These are phyloP conservation scores for Aspergillus nanangensis DNA, from an alignment of 495 filamentous ascomycete genomes.

Conservation along the genomic window DNA sequence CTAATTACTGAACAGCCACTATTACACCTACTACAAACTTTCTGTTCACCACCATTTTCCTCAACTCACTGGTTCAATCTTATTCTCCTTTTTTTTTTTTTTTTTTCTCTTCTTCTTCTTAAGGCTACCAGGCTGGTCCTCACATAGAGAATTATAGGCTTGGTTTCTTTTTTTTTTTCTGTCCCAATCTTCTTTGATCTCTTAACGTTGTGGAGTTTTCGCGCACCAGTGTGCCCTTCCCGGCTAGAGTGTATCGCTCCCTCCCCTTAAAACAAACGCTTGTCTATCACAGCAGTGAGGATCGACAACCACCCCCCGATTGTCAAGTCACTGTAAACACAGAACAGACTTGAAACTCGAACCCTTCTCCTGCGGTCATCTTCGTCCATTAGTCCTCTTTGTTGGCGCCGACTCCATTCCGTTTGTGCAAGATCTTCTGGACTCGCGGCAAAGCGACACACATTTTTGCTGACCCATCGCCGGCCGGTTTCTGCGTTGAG, in stretches of 20 bases:
- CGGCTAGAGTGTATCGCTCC: constrained; percentile 20
- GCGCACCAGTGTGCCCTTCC: constrained; percentile 18
- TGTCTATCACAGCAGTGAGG: constrained; percentile 9
- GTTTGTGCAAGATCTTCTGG: neutral
- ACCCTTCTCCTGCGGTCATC: too few relatives aligned
- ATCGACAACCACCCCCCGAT: constrained; percentile 11
- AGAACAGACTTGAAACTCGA: too few relatives aligned
- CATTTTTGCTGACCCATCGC: constrained; percentile 22
- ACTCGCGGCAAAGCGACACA: constrained; percentile 7
- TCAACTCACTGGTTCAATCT: constrained; percentile 1
- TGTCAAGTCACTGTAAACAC: constrained; percentile 6
- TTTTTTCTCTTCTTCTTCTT: constrained; percentile 5
- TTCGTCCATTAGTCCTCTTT: too few relatives aligned
- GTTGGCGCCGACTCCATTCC: neutral
- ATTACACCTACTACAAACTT: too few relatives aligned
- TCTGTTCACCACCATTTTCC: too few relatives aligned
- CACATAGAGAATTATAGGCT: neutral
- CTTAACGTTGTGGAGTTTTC: too few relatives aligned
- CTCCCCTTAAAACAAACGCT: constrained; percentile 20
- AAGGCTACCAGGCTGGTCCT: neutral
- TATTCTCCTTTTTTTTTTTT: constrained; percentile 10
- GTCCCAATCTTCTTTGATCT: too few relatives aligned
- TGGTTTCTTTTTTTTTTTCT: constrained; percentile 1
- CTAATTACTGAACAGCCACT: too few relatives aligned
- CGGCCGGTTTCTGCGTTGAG: constrained; percentile 20